These are phyloP conservation scores for Benincasa hispida DNA, from an alignment of 306 rosid species.

Conservation along the genomic window DNA sequence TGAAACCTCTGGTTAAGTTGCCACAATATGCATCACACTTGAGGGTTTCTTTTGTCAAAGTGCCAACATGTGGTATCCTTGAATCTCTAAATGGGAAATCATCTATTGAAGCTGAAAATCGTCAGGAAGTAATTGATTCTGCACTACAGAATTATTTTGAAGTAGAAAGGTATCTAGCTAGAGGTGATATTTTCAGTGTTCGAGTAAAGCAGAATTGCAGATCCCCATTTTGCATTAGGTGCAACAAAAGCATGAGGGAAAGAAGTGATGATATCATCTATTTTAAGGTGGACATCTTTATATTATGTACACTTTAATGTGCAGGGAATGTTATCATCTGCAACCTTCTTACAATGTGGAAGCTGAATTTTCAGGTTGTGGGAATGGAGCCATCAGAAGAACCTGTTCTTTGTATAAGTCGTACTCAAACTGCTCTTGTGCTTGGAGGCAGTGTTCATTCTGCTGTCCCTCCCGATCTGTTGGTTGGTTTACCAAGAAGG, in stretches of 20 bases:
- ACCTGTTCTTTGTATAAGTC: constrained; percentile 49
- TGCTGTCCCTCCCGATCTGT: constrained; percentile 71
- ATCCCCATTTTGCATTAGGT: constrained; percentile 53
- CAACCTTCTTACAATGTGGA: constrained; percentile 17
- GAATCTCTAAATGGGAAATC: constrained; percentile 57
- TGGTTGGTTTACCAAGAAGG: constrained; percentile 40
- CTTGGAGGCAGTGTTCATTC: constrained; percentile 78
- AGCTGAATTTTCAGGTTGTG: constrained; percentile 47
- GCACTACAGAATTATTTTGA: constrained; percentile 66
- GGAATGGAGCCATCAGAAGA: constrained; percentile 91
- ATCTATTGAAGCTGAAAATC: constrained; percentile 48
- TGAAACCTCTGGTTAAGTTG: constrained; percentile 34
- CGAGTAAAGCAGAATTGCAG: constrained; percentile 58
- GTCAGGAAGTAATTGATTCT: constrained; percentile 67
- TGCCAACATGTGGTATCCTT: constrained; percentile 66
- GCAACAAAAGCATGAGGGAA: constrained; percentile 32
- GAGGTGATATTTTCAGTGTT: constrained; percentile 64
- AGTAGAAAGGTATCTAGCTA: constrained; percentile 66
- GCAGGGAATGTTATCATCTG: background rate
- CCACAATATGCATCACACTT: constrained; percentile 66
- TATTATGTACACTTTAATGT: background rate
- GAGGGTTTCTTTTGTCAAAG: constrained; percentile 75
- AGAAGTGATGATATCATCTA: constrained; percentile 34
- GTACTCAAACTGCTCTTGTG: constrained; percentile 68
- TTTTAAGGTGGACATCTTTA: constrained; percentile 55